Base-by-base conservation (phyloP, 2,329 filamentous ascomycete species). In the Pseudogymnoascus sp. region DNA sequence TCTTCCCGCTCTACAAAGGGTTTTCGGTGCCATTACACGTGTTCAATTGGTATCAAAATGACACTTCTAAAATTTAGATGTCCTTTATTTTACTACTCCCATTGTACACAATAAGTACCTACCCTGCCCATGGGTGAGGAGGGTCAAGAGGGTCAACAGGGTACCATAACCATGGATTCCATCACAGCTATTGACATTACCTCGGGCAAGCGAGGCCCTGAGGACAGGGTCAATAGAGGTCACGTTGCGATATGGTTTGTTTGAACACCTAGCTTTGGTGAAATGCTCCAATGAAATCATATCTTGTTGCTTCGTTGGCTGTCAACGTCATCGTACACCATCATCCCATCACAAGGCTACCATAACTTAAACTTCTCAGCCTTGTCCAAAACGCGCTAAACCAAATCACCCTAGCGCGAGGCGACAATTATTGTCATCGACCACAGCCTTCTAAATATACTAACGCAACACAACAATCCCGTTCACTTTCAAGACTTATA, bases 381-480 rank as follows among this genome's bases (percentile, higher is more conserved):
- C 59, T 37, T 37, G 59, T 11, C 59, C 37, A 31, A 61, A 11
- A 24, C 59, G 31, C 59, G 59, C 59, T 61, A 61, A 61, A 37
- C 19, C 37, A 60, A 60, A 38, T 21, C 8, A 38, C 16, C 59
- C 8, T 47, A 53, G 63, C 59, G 24, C 37, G 33, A 37, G 62
- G 56, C 56, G 31, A 38, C 56, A 38, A 53, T 56, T 35, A 61
- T 37, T 50, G 50, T 61, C 61, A 38, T 26, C 64, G 50, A 42
- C 38, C 59, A 38, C 29, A 65, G 60, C 59, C 31, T 61, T 61
- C 64, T 56, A 47, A 53, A 26, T 63, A 62, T 65, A 63, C 42
- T 59, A 63, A 29, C 33, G 21, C 61, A 50, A 42, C 62, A 33
- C 62, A 53, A 31, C 59, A 62, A 37, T 37, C 21, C 11, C 47